Conservation (phyloP, 345 rosid genomes). For the Pistacia integerrima region DNA sequence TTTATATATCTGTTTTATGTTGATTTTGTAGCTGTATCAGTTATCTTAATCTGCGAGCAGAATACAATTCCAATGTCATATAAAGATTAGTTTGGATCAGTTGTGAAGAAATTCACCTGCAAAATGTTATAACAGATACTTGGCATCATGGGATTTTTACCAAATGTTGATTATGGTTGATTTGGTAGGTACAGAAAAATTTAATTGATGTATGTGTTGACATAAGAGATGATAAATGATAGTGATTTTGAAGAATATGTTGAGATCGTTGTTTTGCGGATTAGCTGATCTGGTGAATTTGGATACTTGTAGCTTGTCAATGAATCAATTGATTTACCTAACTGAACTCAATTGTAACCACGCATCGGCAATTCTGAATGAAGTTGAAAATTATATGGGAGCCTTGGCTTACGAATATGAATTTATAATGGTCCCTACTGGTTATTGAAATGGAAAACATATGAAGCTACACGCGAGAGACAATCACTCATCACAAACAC, state of each 20-base stretch:
- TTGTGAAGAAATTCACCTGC: slow-evolving; percentile 2
- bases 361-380: no score
- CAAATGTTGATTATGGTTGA: not conserved
- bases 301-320: not conserved
- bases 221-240: not conserved
- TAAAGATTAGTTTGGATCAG: slow-evolving; percentile 21
- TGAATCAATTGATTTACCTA: no score
- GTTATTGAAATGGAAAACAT: no score
- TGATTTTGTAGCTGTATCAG: slow-evolving; percentile 31
- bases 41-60: slow-evolving; percentile 18
- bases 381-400: no score
- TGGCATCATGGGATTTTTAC: not conserved
- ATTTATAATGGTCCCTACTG: no score
- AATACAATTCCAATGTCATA: slow-evolving; percentile 12
- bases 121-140: not conserved
- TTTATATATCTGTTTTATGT: slow-evolving; percentile 26
- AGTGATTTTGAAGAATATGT: not conserved
- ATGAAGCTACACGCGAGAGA: no score
- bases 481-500: not conserved
- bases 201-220: not conserved
- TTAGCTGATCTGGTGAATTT: not conserved
- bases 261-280: not conserved
- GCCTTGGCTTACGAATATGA: no score
- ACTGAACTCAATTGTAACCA: no score
- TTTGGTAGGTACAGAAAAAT: not conserved